phyloP scores from a whole-genome alignment of 108 stramenopile genomes.

The Cyclotella distinguenda region DNA sequence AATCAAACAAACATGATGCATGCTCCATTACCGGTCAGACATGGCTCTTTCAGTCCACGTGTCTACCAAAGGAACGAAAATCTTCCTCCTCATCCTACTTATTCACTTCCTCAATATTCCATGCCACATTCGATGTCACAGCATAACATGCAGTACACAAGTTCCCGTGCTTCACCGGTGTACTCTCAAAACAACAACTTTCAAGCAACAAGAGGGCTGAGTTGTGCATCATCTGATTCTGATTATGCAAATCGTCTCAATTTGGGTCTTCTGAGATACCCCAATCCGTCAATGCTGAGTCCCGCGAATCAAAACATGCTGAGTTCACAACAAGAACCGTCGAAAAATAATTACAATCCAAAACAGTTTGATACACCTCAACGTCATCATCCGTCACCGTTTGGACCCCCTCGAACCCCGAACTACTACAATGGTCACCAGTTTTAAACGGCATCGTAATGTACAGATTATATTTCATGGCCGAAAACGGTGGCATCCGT shows the following conservation, averaged over 20 bases:
- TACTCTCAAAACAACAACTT: background rate
- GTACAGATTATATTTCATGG: no score
- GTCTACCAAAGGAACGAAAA: background rate
- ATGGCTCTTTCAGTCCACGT: background rate
- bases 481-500: no score
- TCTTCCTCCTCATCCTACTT: background rate
- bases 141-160: background rate
- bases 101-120: background rate
- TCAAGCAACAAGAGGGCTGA: background rate
- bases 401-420: no score
- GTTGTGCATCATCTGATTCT: background rate
- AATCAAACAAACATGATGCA: constrained; percentile 3
- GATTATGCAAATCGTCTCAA: background rate
- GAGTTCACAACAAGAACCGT: background rate
- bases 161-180: background rate
- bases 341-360: no score
- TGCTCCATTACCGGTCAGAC: constrained; percentile 1
- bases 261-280: background rate
- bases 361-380: no score
- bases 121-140: no score
- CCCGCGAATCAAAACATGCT: background rate
- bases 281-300: background rate
- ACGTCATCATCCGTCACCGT: no score
- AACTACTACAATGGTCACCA: no score
- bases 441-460: no score